Evolutionary conservation across 2,329 filamentous ascomycete species (phyloP).

Genomic region (Colletotrichum sidae): DNA sequence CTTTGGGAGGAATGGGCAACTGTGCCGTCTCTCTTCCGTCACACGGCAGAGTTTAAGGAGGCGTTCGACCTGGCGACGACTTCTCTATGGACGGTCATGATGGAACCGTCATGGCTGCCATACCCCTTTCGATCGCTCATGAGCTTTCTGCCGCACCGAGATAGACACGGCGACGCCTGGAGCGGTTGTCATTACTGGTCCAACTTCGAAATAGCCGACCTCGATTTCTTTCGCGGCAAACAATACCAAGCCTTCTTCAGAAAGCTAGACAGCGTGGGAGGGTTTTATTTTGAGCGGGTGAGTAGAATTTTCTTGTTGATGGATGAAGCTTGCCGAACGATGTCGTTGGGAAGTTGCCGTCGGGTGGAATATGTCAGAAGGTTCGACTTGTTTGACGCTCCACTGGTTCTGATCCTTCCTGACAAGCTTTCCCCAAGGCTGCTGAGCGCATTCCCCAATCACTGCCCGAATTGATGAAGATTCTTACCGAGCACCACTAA

Average conservation of each 20-base stretch:
- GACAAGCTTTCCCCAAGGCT: not conserved
- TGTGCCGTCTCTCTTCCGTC: constrained; percentile 55
- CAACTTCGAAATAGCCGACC: constrained; percentile 60
- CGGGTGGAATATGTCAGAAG: too few relatives aligned
- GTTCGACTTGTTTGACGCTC: not conserved
- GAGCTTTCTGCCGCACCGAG: constrained; percentile 50
- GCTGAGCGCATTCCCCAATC: constrained; percentile 9
- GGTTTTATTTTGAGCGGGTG: constrained; percentile 58
- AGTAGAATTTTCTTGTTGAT: constrained; percentile 33
- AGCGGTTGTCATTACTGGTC: constrained; percentile 61
- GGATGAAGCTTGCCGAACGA: not conserved
- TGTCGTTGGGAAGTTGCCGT: not conserved
- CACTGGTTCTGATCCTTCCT: too few relatives aligned
- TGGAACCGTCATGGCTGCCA: constrained; percentile 54
- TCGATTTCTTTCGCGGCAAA: constrained; percentile 56
- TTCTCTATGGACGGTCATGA: constrained; percentile 54
- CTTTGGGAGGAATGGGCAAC: constrained; percentile 56
- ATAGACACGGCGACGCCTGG: constrained; percentile 54
- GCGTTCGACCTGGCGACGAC: constrained; percentile 47
- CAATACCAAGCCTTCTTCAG: constrained; percentile 55
- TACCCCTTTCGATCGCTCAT: constrained; percentile 54
- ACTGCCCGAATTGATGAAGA: not conserved
- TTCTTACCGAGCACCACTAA: constrained; percentile 15
- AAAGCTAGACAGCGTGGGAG: constrained; percentile 53
- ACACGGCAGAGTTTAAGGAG: constrained; percentile 55